Evolutionary conservation across 371 early-diverging fungal species (phyloP).

Genomic region (Mucor saturninus): DNA sequence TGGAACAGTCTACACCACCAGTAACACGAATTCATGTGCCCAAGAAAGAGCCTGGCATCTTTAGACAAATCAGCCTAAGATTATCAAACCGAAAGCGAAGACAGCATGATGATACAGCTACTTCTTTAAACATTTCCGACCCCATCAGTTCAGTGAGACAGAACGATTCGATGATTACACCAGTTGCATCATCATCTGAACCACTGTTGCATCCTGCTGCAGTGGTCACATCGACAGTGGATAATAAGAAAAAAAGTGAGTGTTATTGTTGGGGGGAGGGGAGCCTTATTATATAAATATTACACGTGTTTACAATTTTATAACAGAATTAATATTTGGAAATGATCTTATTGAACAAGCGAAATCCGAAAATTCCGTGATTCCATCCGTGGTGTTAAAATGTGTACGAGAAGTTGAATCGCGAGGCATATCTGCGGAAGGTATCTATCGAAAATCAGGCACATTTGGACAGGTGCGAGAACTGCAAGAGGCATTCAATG

Average conservation of each 20-base stretch:
- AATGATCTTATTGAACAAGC: slow-evolving; percentile 28
- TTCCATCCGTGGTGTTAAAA: slow-evolving; percentile 20
- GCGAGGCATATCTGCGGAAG: slow-evolving; percentile 44
- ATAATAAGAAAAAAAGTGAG: slow-evolving; percentile 15
- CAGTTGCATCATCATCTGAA: slow-evolving; percentile 9
- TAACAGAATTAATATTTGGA: slow-evolving; percentile 23
- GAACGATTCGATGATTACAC: not conserved
- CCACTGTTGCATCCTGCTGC: slow-evolving; percentile 25
- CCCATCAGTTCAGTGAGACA: not conserved
- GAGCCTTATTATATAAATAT: no score
- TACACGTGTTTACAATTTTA: no score
- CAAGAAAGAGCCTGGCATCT: slow-evolving; percentile 25
- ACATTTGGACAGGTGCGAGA: slow-evolving; percentile 75
- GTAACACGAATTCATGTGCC: not conserved
- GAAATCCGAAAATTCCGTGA: slow-evolving; percentile 13
- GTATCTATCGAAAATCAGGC: slow-evolving; percentile 92
- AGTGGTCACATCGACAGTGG: slow-evolving; percentile 8
- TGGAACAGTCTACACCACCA: not conserved
- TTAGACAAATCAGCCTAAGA: slow-evolving; percentile 27
- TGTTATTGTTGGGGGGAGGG: no score
- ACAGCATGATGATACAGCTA: slow-evolving; percentile 14
- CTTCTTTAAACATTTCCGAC: slow-evolving; percentile 5
- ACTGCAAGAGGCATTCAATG: slow-evolving; percentile 58
- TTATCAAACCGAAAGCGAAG: slow-evolving; percentile 23
- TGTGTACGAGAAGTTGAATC: slow-evolving; percentile 28